Conservation (phyloP, 2,329 filamentous ascomycete species). For the Colletotrichum paranaense region DNA sequence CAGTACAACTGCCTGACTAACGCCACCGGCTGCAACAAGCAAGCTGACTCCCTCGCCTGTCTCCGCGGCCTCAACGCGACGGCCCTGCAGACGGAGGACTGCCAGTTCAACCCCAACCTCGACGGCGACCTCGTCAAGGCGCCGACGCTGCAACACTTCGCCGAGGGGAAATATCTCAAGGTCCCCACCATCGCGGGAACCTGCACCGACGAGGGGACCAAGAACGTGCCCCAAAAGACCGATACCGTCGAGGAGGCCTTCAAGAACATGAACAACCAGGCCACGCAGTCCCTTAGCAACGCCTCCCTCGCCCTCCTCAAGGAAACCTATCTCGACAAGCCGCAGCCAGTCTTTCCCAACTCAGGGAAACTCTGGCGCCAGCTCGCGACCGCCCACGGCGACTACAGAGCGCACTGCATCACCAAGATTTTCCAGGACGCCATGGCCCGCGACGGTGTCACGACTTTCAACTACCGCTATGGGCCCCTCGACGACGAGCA, state of each 20-base stretch:
- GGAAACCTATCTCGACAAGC: slow-evolving; percentile 48
- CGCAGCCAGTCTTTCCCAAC: slow-evolving; percentile 44
- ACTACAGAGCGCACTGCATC: slow-evolving; percentile 50
- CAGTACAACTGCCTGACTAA: slow-evolving; percentile 59
- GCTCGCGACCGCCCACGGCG: slow-evolving; percentile 47
- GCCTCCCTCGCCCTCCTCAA: slow-evolving; percentile 46
- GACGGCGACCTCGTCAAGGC: slow-evolving; percentile 65
- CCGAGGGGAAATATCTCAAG: slow-evolving; percentile 61
- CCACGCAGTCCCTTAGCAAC: slow-evolving; percentile 45
- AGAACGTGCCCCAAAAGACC: slow-evolving; percentile 43
- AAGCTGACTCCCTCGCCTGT: slow-evolving; percentile 55
- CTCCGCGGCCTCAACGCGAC: slow-evolving; percentile 43
- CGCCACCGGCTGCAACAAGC: slow-evolving; percentile 55
- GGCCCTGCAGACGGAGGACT: slow-evolving; percentile 37
- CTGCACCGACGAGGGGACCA: slow-evolving; percentile 52
- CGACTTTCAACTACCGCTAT: slow-evolving; percentile 76
- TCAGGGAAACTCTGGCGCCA: slow-evolving; percentile 51
- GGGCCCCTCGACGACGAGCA: slow-evolving; percentile 71
- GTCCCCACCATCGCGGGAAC: slow-evolving; percentile 63
- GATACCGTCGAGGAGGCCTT: slow-evolving; percentile 47
- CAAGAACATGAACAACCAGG: slow-evolving; percentile 49
- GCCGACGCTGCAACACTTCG: slow-evolving; percentile 60
- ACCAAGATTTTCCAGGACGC: slow-evolving; percentile 44
- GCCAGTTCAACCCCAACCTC: slow-evolving; percentile 53
- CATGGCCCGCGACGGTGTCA: slow-evolving; percentile 45